Base-by-base conservation (phyloP, 2,329 filamentous ascomycete species). In the Colletotrichum tofieldiae region DNA sequence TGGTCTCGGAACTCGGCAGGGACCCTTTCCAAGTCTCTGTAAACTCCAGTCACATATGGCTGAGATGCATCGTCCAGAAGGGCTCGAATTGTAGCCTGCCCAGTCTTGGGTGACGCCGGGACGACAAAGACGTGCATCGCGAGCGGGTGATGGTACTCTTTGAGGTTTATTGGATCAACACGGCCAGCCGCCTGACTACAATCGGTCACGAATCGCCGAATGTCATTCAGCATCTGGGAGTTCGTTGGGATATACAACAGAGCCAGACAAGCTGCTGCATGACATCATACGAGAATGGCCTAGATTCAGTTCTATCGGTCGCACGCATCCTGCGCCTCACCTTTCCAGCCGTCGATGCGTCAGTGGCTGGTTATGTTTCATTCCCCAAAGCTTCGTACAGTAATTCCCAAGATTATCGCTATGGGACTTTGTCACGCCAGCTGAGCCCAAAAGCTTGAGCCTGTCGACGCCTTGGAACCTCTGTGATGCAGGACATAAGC, bases 61-160 rank as follows among this genome's bases (percentile, higher is more conserved):
- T 76, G 72, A 3, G 16, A 67, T 1, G 75, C 49, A 6, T 77
- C 75, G 5, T 65, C 61, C 0, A 82, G 67, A 1, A 82, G 77
- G 3, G 52, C 58, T 1, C 77, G 76, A 23, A 82, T 80, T 0
- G 79, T 77, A 16, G 77, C 77, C 39, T 72, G 74, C 18, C 80
- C 81, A n/a, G 77, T 79, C 52, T 77, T 75, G 20, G 79, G 78
- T 5, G 81, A 82, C 16, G 80, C 81, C 9, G 81, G 81, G 1
- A 82, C 47, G 32, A 82, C 66, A 6, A 79, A 78, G 66, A 82
- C 76, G n/a, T 78, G 76, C 86, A 71, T 67, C 20, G 14, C 29
- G 26, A 49, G 18, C 52, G 16, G 4, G 2, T 65, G n/a, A 2
- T 39, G 9, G 2, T 39, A n/a, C 54, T 32, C 56, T 56, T 20